Percentiles rank a stretch among this genome's conserved stretches.
These are phyloP conservation scores for Cladosporium oxysporum DNA, from an alignment of 2,329 filamentous ascomycete genomes.

Conservation along the genomic window DNA sequence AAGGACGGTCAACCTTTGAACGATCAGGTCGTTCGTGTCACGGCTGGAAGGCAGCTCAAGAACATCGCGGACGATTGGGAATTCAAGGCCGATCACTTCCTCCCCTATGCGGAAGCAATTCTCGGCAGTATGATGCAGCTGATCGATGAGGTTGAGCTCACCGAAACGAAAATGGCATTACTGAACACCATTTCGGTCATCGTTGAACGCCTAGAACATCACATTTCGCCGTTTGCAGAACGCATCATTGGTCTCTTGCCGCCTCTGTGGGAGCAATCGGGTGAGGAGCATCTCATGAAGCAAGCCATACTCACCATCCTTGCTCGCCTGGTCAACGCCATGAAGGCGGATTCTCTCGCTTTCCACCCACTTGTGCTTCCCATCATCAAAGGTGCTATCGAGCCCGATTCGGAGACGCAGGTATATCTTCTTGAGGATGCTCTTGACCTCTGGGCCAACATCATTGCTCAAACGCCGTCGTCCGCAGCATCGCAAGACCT, in stretches of 20 bases:
- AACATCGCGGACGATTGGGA: slow-evolving; percentile 81
- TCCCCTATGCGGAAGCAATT: slow-evolving; percentile 74
- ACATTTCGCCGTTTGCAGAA: slow-evolving; percentile 69
- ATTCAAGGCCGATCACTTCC: slow-evolving; percentile 72
- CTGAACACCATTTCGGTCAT: slow-evolving; percentile 82
- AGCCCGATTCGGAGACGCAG: slow-evolving; percentile 70
- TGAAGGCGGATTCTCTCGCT: slow-evolving; percentile 73
- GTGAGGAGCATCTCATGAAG: slow-evolving; percentile 89
- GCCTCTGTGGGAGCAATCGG: slow-evolving; percentile 79
- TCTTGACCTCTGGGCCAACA: slow-evolving; percentile 81
- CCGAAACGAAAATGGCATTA: slow-evolving; percentile 88
- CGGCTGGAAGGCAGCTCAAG: slow-evolving; percentile 81
- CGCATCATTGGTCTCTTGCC: slow-evolving; percentile 80
- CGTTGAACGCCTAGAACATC: slow-evolving; percentile 77
- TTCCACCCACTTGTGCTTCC: slow-evolving; percentile 82
- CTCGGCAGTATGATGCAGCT: slow-evolving; percentile 73
- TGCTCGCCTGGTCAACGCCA: slow-evolving; percentile 78
- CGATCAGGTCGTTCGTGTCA: slow-evolving; percentile 88
- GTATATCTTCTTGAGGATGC: slow-evolving; percentile 89
- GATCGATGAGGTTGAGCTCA: slow-evolving; percentile 75
- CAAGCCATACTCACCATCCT: slow-evolving; percentile 88
- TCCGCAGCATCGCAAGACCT: slow-evolving; percentile 44
- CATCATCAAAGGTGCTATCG: slow-evolving; percentile 76
- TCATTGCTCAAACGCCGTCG: slow-evolving; percentile 63
- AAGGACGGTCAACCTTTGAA: slow-evolving; percentile 71